phyloP scores from a whole-genome alignment of 2,329 filamentous ascomycete genomes.

The Dothistroma septosporum region DNA sequence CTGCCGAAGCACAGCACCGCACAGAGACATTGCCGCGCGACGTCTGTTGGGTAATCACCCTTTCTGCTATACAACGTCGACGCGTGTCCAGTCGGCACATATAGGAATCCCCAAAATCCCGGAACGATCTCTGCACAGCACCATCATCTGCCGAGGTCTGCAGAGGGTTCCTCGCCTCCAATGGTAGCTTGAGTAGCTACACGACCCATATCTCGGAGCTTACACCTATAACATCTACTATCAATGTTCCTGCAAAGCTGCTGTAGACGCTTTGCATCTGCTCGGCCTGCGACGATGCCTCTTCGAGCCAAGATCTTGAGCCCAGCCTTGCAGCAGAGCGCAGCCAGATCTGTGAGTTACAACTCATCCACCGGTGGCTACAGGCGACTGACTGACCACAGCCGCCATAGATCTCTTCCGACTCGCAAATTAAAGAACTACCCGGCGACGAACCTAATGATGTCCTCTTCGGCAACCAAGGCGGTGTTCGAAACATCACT shows the following conservation, averaged over 20 bases:
- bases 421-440: constrained; percentile 48
- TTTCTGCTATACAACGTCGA: background rate
- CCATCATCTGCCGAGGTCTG: constrained; percentile 5
- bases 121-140: background rate
- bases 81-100: background rate
- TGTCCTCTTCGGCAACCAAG: constrained; percentile 85
- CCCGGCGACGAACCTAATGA: constrained; percentile 75
- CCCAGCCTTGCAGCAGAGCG: constrained; percentile 21
- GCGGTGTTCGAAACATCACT: constrained; percentile 86
- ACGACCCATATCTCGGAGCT: background rate
- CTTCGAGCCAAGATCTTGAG: constrained; percentile 59
- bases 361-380: constrained; percentile 5
- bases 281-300: constrained; percentile 60
- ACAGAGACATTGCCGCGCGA: background rate
- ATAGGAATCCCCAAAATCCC: background rate
- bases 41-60: background rate
- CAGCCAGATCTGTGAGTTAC: constrained; percentile 18
- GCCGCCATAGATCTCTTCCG: constrained; percentile 28
- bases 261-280: constrained; percentile 39
- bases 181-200: constrained; percentile 16
- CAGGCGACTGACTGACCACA: constrained; percentile 32
- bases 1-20: background rate
- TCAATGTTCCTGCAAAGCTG: constrained; percentile 46
- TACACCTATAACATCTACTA: background rate
- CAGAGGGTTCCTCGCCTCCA: background rate